Conservation (phyloP, 805 yeast species). For the Monosporozyma unispora region DNA sequence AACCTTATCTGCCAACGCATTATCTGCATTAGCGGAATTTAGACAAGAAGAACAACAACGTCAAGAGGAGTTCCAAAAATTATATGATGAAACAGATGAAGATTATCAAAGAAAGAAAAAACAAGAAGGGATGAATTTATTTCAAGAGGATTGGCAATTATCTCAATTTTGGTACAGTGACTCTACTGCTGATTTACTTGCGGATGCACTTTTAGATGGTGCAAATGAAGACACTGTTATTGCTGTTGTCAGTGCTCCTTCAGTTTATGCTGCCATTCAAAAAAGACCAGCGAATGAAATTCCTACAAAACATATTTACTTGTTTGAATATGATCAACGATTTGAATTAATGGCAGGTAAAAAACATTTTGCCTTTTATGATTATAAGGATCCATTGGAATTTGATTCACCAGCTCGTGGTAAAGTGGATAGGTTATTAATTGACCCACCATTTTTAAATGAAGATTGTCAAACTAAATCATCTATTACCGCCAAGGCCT, state of each 20-base stretch:
- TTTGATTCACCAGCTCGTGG: conserved; percentile 49
- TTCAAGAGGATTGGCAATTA: conserved; percentile 88
- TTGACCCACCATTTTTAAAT: conserved; percentile 86
- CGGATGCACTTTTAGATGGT: conserved; percentile 64
- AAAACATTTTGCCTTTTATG: conserved; percentile 61
- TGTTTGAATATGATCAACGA: conserved; percentile 72
- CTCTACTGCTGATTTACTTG: conserved; percentile 57
- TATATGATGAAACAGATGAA: conserved; percentile 51
- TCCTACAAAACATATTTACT: conserved; percentile 62
- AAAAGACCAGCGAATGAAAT: conserved; percentile 40
- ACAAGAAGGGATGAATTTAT: conserved; percentile 54
- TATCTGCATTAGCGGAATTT: conserved; percentile 55
- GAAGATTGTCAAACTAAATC: conserved; percentile 73
- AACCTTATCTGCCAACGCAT: conserved; percentile 38
- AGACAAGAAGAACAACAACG: conserved; percentile 52
- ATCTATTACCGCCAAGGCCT: conserved; percentile 50
- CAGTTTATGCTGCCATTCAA: conserved; percentile 77
- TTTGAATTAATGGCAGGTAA: conserved; percentile 65
- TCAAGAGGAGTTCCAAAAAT: conserved; percentile 43
- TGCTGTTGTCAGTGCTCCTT: conserved; percentile 80
- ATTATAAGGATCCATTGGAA: conserved; percentile 59
- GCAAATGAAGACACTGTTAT: conserved; percentile 65
- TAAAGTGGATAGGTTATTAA: conserved; percentile 59
- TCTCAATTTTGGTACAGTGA: conserved; percentile 89
- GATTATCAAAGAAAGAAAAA: conserved; percentile 25